phyloP scores from a whole-genome alignment of 2,329 filamentous ascomycete species.

The Capronia epimyces region DNA sequence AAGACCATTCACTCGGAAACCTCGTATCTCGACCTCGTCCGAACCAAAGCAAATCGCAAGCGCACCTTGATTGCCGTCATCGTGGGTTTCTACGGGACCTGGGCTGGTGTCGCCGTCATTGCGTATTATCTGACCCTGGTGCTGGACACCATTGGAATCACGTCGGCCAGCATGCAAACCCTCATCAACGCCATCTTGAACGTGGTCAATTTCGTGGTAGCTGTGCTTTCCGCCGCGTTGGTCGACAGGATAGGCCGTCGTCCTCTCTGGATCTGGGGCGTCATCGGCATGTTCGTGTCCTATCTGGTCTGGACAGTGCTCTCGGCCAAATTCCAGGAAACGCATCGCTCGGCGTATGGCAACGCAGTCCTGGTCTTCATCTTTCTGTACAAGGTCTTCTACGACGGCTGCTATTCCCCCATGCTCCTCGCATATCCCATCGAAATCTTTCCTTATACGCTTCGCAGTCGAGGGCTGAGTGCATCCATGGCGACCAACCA shows the following conservation, averaged over 20 bases:
- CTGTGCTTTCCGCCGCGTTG: too few relatives aligned
- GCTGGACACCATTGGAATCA: too few relatives aligned
- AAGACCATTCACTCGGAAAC: too few relatives aligned
- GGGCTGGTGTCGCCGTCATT: too few relatives aligned
- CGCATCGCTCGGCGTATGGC: slow-evolving; percentile 31
- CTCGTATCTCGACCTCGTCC: too few relatives aligned
- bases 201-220: too few relatives aligned
- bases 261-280: slow-evolving; percentile 39
- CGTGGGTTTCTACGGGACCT: too few relatives aligned
- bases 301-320: slow-evolving; percentile 42
- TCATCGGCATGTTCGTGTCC: slow-evolving; percentile 40
- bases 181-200: too few relatives aligned
- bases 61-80: too few relatives aligned
- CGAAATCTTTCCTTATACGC: slow-evolving; percentile 46
- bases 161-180: too few relatives aligned
- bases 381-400: slow-evolving; percentile 37
- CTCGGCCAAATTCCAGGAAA: slow-evolving; percentile 34
- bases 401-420: slow-evolving; percentile 34
- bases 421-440: slow-evolving; percentile 39
- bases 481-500: slow-evolving; percentile 28
- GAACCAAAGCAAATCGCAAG: too few relatives aligned
- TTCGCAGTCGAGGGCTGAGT: slow-evolving; percentile 35
- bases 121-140: too few relatives aligned
- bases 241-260: slow-evolving; percentile 41
- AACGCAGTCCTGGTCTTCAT: slow-evolving; percentile 39